Evolutionary conservation across 352 stramenopile genomes (phyloP), one percentile per base, ranked within the genome.

Genomic region (Phytophthora fragariaefolia): DNA sequence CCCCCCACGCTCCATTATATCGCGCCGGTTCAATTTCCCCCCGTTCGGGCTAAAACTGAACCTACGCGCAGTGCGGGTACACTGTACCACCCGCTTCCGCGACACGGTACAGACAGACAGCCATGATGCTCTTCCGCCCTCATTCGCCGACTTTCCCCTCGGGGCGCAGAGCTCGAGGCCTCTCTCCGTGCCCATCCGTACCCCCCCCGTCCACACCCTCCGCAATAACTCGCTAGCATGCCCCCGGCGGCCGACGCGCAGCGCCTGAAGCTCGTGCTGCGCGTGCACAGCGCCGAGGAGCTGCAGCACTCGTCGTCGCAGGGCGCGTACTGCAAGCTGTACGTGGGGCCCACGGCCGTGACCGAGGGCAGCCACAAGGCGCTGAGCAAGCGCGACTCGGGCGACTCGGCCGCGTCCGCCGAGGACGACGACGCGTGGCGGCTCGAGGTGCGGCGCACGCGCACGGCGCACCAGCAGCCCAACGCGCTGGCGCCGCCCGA

Each of bases 311-410:
- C 73, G 24, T 85, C 72, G 22, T 87, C 78, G 3, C 78, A 85
- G n/a, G 82, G 82, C 42, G 69, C 80, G 1, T 91, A 91, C 58
- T 89, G 80, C 67, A 91, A 91, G 50, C 69, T 91, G 22, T 91
- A 91, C 45, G 56, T 91, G 20, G 78, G 80, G 26, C 59, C 80
- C 18, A 69, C 70, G n/a, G 30, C 73, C 23, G 80, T 88, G 76
- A 63, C 76, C 20, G 71, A 87, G 23, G 82, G 82, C 61, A 78
- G 64, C 23, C 77, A 83, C 34, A 73, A 72, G 56, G 58, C 59
- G 2, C 38, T 85, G 48, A 71, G 56, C 23, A 80, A 76, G 49
- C 66, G 68, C 26, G 70, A 81, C 58, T 72, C 70, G 50, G 70
- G 45, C 45, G 66, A 73, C 22, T 69, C 58, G 6, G 38, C 22